Base-by-base conservation (phyloP, 2,329 filamentous ascomycete genomes). In the Trichophyton simii region DNA sequence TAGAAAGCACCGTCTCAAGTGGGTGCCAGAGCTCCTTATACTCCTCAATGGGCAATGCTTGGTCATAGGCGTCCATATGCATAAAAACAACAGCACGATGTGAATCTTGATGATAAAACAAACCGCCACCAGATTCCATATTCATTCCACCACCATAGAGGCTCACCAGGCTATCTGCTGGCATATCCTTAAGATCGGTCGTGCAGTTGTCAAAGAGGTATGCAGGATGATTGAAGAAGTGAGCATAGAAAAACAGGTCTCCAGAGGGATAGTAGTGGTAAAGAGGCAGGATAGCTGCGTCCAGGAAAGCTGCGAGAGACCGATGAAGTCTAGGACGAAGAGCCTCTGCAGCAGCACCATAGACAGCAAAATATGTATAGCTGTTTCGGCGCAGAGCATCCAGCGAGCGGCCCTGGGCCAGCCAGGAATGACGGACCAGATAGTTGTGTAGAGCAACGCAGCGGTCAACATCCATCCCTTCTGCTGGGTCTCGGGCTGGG, bases 391-490 rank as follows among this genome's bases (percentile, higher is more conserved):
- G 52, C 28, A 55, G 28, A 36, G 28, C 4, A 55, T 11, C 52
- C 18, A 28, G 48, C 48, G 48, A 54, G 9, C 48, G 22, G 25
- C 38, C 58, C 38, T 59, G n/a, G 22, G 48, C 48, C 48, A 54
- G 20, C 65, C 66, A 68, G 61, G 66, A 60, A 58, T 71, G 68
- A 55, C 69, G 63, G 5, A 69, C 63, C 52, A 73, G 66, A 50
- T 71, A 69, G 44, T 73, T 71, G 60, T 73, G 68, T 31, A 72
- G 67, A 63, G 67, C 66, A 18, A 64, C 69, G 63, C 71, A 72
- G 68, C 70, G 67, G 59, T 20, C 41, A 62, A 69, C 61, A 57
- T 71, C 68, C 62, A 72, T 65, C 2, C 65, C 65, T 55, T 63
- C 58, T 11, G 68, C 42, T 64, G 69, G 65, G 52, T 64, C 62